Evolutionary conservation across 768 basidiomycete genomes (phyloP).

Genomic region (Tubosaeta sp.): DNA sequence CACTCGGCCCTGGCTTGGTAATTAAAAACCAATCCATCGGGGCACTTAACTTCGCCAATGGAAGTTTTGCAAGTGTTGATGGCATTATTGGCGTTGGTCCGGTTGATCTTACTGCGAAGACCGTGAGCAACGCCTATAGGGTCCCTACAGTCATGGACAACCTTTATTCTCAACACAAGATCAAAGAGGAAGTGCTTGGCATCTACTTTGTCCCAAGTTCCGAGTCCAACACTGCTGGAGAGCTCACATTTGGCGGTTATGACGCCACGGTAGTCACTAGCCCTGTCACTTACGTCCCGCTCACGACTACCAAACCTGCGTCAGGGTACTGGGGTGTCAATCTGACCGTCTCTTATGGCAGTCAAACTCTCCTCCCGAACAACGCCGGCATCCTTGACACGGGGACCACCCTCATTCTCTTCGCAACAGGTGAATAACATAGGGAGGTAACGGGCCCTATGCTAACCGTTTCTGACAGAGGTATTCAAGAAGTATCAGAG

Average conservation of each 20-base stretch:
- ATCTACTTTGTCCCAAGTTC: slow-evolving; percentile 30
- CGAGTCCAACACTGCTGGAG: slow-evolving; percentile 15
- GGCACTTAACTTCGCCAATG: slow-evolving; percentile 18
- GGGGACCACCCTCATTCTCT: slow-evolving; percentile 21
- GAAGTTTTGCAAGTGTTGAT: not conserved
- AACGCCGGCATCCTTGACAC: slow-evolving; percentile 31
- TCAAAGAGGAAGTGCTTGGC: slow-evolving; percentile 23
- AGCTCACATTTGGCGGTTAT: slow-evolving; percentile 22
- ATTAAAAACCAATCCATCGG: slow-evolving; percentile 9
- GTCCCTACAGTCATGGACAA: slow-evolving; percentile 36
- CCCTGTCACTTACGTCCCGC: slow-evolving; percentile 15
- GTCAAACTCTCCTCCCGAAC: slow-evolving; percentile 8
- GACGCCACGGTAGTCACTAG: slow-evolving; percentile 13
- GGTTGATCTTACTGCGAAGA: slow-evolving; percentile 27
- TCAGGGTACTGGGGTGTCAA: slow-evolving; percentile 27
- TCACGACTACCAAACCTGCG: slow-evolving; percentile 22
- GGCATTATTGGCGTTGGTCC: slow-evolving; percentile 27
- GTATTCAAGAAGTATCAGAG: slow-evolving; percentile 15
- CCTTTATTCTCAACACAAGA: slow-evolving; percentile 27
- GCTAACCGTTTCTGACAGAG: slow-evolving; percentile 2
- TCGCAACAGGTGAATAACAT: slow-evolving; percentile 11
- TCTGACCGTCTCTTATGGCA: slow-evolving; percentile 21
- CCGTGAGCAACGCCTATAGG: slow-evolving; percentile 2
- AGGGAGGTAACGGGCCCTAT: not conserved
- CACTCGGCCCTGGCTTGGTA: not conserved